phyloP scores from a whole-genome alignment of 192 early-diverging fungal species.

The Rhizophagus prolifer region DNA sequence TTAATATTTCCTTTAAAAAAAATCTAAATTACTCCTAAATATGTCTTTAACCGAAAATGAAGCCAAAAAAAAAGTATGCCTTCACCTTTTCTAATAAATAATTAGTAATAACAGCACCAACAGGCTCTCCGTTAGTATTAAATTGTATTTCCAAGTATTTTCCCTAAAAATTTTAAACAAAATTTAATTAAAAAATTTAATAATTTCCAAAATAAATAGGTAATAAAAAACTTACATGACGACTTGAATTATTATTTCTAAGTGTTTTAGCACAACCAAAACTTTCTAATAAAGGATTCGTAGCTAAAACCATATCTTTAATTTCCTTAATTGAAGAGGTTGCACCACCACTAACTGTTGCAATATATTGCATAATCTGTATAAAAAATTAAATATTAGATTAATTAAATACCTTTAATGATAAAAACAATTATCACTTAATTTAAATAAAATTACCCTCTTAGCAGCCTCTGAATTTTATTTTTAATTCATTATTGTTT shows the following conservation, averaged over 20 bases:
- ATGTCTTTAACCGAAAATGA: neutral
- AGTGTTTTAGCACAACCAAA: constrained; percentile 99
- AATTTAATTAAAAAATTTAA: neutral
- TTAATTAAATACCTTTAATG: neutral
- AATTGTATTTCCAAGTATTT: constrained; percentile 99
- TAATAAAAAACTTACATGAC: constrained; percentile 67
- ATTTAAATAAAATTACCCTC: constrained; percentile 37
- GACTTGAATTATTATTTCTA: constrained; percentile 97
- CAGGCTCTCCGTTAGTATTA: constrained; percentile 85
- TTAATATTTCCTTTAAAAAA: neutral
- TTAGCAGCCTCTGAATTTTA: constrained; percentile 73
- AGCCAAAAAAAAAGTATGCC: no score
- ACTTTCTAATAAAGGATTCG: constrained; percentile 95
- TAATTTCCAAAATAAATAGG: neutral
- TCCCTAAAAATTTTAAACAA: constrained; percentile 54
- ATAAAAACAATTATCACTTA: neutral
- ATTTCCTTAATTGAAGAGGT: constrained; percentile 85
- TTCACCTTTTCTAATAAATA: constrained; percentile 93
- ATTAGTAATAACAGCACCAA: constrained; percentile 97
- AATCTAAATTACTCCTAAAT: neutral
- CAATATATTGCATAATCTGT: constrained; percentile 97
- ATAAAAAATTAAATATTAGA: neutral
- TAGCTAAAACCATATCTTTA: constrained; percentile 98
- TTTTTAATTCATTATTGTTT: no score
- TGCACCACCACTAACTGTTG: constrained; percentile 86